Conservation (phyloP, 148 eudicot genomes). For the Suaeda aralocaspica region DNA sequence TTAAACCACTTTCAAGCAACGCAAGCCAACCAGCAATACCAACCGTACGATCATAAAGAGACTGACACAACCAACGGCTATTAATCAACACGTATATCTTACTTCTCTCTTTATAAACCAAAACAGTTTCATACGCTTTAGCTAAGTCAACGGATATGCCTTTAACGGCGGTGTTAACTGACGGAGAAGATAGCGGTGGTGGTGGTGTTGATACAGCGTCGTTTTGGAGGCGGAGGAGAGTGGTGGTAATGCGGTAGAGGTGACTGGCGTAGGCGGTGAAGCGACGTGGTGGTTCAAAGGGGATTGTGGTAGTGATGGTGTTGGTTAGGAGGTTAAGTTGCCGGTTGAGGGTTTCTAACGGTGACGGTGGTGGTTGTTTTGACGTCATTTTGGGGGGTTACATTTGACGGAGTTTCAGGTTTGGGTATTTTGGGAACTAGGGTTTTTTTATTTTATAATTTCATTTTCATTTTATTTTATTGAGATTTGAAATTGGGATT, state of each 20-base stretch:
- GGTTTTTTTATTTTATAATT: too few relatives aligned
- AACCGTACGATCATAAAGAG: slow-evolving; percentile 43
- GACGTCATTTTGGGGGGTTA: slow-evolving; percentile 26
- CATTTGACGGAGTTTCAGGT: slow-evolving; percentile 1
- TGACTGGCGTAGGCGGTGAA: slow-evolving; percentile 44
- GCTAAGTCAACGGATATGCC: slow-evolving; percentile 46
- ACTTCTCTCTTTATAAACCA: slow-evolving; percentile 40
- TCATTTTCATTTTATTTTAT: too few relatives aligned
- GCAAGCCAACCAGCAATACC: slow-evolving; percentile 68
- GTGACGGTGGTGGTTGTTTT: slow-evolving; percentile 20
- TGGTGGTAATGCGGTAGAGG: slow-evolving; percentile 37
- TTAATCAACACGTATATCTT: slow-evolving; percentile 55
- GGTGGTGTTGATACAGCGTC: slow-evolving; percentile 29
- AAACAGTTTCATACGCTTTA: slow-evolving; percentile 36
- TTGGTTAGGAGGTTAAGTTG: slow-evolving; percentile 29
- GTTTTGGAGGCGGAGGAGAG: slow-evolving; percentile 22
- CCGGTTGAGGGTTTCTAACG: slow-evolving; percentile 28
- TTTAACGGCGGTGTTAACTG: slow-evolving; percentile 44
- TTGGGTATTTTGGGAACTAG: background rate
- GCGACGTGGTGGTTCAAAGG: slow-evolving; percentile 46
- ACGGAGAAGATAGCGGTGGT: slow-evolving; percentile 36
- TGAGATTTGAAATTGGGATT: too few relatives aligned
- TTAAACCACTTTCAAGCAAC: slow-evolving; percentile 42
- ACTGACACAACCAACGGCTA: slow-evolving; percentile 36
- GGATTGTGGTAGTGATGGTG: slow-evolving; percentile 26